Evolutionary conservation across 1,284 basidiomycete species (phyloP).

Genomic region (Moesziomyces sp.): DNA sequence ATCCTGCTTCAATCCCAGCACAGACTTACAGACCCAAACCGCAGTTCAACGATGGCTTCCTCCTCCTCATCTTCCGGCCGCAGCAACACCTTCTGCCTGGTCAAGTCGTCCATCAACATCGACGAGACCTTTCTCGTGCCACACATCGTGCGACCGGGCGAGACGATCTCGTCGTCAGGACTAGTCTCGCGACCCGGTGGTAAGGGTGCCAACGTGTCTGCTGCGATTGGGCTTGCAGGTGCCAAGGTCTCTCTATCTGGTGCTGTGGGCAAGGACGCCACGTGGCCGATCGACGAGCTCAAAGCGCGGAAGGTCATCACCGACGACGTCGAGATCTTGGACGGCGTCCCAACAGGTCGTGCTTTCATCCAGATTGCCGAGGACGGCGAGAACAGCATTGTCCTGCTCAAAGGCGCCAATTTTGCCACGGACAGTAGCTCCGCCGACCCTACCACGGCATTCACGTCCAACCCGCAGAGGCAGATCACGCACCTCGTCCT

Average conservation of each 20-base stretch:
- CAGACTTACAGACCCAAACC: too few species aligned
- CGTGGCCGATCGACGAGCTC: constrained; percentile 62
- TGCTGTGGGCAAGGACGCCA: constrained; percentile 61
- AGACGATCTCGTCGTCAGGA: constrained; percentile 61
- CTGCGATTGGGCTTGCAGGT: constrained; percentile 61
- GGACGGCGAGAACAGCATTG: constrained; percentile 66
- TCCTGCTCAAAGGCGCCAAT: constrained; percentile 65
- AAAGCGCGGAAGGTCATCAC: constrained; percentile 49
- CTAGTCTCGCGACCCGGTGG: constrained; percentile 60
- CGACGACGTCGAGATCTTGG: constrained; percentile 39
- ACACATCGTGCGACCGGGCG: constrained; percentile 60
- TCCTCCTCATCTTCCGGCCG: constrained; percentile 5
- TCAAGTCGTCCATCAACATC: constrained; percentile 66
- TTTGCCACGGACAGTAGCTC: constrained; percentile 35
- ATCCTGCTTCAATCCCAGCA: too few species aligned
- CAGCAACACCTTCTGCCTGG: constrained; percentile 51
- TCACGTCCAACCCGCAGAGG: constrained; percentile 6
- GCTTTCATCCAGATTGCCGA: constrained; percentile 65
- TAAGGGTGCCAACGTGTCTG: constrained; percentile 65
- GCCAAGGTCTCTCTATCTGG: constrained; percentile 50
- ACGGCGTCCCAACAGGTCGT: constrained; percentile 56
- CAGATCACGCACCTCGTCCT: constrained; percentile 70
- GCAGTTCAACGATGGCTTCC: neutral
- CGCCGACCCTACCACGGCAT: constrained; percentile 34
- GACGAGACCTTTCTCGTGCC: constrained; percentile 64